Evolutionary conservation across 805 yeast species (phyloP), one percentile per base, ranked within the genome.

Genomic region (Wickerhamiella siamensis): DNA sequence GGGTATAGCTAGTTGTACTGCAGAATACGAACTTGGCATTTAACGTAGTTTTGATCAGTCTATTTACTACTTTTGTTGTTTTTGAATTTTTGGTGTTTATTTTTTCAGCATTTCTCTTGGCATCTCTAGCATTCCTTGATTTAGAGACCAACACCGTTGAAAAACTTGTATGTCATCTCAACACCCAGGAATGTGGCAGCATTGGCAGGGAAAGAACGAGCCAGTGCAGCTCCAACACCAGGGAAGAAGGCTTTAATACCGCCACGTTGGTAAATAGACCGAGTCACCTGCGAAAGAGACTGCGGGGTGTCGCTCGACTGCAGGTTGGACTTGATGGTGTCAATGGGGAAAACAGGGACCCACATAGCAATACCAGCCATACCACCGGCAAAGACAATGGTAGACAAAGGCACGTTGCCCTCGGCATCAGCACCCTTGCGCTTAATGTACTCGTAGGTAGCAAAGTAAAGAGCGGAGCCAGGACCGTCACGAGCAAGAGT

Each of bases 151-250:
- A 44, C 29, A 14, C 42, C 36, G 29, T 36, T 53, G 54, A 65
- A 62, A 38, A 54, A 50, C 40, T 55, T 47, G 52, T 59, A 57
- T 18, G 94, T 83, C 44, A 87, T 56, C 60, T 88, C 98, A 24
- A 88, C 97, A 37, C 97, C 98, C 29, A 84, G 72, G 65, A 88
- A 88, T 2, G 97, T 87, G 6, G 98, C 97, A n/a, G 98, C 98
- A 62, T 91, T 88, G 18, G 97, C 97, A 3, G 97, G 97, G 79
- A 91, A 88, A 33, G 94, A 79, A 61, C 98, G 74, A 20, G 84
- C 74, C 55, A 88, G 66, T 2, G 97, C 97, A 4, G 98, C 96
- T 0, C 95, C 96, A 19, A 88, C 70, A 43, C 98, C 98, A 2
- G 97, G 97, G 83, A 87, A 88, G 64, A 88, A 88, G 0, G 93